Evolutionary conservation across 192 early-diverging fungal genomes (phyloP).

Genomic region (Coemansia sp.): DNA sequence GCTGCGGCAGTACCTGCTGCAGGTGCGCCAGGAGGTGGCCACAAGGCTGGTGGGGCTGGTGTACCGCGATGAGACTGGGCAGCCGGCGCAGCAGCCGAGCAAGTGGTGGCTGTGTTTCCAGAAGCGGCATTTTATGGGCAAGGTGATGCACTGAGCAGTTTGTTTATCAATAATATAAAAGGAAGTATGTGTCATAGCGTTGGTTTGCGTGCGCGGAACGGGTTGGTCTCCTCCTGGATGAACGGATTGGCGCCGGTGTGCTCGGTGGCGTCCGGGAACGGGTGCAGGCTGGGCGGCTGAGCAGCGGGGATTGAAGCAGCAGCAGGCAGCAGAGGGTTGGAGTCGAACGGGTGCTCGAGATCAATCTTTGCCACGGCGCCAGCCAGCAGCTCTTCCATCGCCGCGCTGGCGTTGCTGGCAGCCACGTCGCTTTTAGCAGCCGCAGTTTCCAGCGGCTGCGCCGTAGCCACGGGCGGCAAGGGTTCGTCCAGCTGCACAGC

Average conservation of each 20-base stretch:
- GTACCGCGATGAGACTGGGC: constrained; percentile 62
- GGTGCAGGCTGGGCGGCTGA: background rate
- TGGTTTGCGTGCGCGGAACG: constrained; percentile 10
- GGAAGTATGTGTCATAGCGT: background rate
- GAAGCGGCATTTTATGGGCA: constrained; percentile 98
- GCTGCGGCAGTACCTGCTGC: constrained; percentile 82
- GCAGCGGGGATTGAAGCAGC: background rate
- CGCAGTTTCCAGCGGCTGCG: background rate
- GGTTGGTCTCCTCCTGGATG: constrained; percentile 10
- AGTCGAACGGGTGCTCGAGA: constrained; percentile 8
- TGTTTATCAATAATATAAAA: constrained; percentile 1
- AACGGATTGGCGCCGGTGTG: constrained; percentile 10
- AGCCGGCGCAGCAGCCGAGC: constrained; percentile 61
- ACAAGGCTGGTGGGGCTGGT: constrained; percentile 70
- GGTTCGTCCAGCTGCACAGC: too few species aligned
- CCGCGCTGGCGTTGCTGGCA: too few species aligned
- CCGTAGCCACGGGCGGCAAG: background rate
- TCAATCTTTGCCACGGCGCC: background rate
- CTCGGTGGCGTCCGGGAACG: background rate
- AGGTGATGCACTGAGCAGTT: constrained; percentile 57
- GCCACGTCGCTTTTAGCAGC: too few species aligned
- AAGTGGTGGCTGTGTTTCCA: constrained; percentile 99
- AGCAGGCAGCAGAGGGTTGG: constrained; percentile 6
- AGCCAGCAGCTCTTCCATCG: background rate
- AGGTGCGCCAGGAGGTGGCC: constrained; percentile 87